phyloP scores from a whole-genome alignment of 345 rosid genomes.

The Pelargonium nanum region DNA sequence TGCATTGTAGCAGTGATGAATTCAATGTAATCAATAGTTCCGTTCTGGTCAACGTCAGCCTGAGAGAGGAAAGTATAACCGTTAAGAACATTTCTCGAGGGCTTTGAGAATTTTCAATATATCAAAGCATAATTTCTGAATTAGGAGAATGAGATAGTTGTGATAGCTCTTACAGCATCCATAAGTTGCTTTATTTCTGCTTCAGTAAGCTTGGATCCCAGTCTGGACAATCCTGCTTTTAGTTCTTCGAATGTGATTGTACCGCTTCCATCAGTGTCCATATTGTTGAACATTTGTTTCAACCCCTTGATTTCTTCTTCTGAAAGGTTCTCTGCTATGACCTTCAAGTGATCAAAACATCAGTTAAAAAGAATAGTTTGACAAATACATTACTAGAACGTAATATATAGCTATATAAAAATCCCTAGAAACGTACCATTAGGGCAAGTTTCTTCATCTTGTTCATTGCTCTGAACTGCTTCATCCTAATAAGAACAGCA shows the following conservation, averaged over 20 bases:
- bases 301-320: conserved; percentile 85
- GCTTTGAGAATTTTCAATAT: too few species aligned
- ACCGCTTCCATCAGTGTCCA: conserved; percentile 81
- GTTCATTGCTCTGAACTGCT: conserved; percentile 84
- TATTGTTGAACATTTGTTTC: conserved; percentile 69
- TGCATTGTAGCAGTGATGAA: conserved; percentile 88
- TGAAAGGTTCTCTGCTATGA: conserved; percentile 70
- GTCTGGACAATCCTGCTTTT: conserved; percentile 47
- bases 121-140: background rate
- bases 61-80: conserved; percentile 14
- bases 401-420: too few species aligned
- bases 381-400: background rate
- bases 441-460: conserved; percentile 84
- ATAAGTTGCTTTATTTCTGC: conserved; percentile 69
- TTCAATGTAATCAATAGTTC: conserved; percentile 77
- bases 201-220: conserved; percentile 77
- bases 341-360: conserved; percentile 29
- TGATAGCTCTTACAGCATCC: conserved; percentile 70
- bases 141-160: background rate
- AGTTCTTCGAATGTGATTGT: conserved; percentile 80
- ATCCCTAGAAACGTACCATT: conserved; percentile 35
- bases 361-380: background rate
- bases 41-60: conserved; percentile 89
- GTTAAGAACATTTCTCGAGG: background rate
- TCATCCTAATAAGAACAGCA: conserved; percentile 76